A percentile compares a stretch with the other conserved stretches of the same genome.
Conservation (phyloP, 176 grass and related monocot species). For the Hordeum vulgare region MorexV3_pseudomolecules_assembly NC_058523.1:12311955-12312454, state of each 20-base stretch:
- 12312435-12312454: background rate
- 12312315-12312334: too few relatives aligned
- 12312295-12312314: background rate
- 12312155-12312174: too few relatives aligned
- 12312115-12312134: too few relatives aligned
- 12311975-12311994: background rate
- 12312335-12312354: background rate
- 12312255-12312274: background rate
- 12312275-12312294: rapidly evolving
- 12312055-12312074: too few relatives aligned
- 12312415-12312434: background rate
- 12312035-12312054: too few relatives aligned
- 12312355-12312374: background rate
- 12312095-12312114: background rate
- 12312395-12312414: background rate
- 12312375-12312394: background rate
- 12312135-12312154: too few relatives aligned
- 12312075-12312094: background rate
- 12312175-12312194: too few relatives aligned
- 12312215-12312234: too few relatives aligned
- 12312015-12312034: background rate
- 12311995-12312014: background rate
- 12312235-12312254: background rate
- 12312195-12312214: too few relatives aligned
- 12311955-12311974: background rate